Evolutionary conservation across 1,284 basidiomycete species (phyloP).

Genomic region (Irpex sp.): DNA sequence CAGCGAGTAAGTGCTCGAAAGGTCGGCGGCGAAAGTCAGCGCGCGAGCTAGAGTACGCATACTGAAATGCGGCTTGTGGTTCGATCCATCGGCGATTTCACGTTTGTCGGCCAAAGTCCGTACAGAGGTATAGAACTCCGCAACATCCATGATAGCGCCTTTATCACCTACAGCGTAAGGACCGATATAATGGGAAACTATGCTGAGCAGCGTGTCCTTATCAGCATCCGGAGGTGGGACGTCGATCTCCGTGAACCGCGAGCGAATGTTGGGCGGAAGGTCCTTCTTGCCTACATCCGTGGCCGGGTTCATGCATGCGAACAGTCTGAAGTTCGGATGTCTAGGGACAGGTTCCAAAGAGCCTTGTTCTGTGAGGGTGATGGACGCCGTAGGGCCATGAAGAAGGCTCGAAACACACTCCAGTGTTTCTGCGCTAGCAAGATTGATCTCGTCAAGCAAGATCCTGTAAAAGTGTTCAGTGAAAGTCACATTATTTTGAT

Average conservation of each 20-base stretch:
- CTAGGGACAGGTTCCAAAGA: slow-evolving; percentile 88
- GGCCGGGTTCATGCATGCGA: slow-evolving; percentile 99
- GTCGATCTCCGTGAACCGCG: slow-evolving; percentile 94
- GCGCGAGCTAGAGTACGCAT: slow-evolving; percentile 95
- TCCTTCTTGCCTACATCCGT: slow-evolving; percentile 99
- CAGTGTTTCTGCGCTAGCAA: slow-evolving; percentile 92
- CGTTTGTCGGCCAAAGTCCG: slow-evolving; percentile 78
- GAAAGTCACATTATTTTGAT: not conserved
- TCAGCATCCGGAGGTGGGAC: slow-evolving; percentile 93
- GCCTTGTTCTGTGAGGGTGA: slow-evolving; percentile 93
- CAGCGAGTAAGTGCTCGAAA: slow-evolving; percentile 75
- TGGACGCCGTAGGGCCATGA: slow-evolving; percentile 82
- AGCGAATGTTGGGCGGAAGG: slow-evolving; percentile 85
- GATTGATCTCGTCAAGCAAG: slow-evolving; percentile 94
- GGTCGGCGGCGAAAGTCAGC: slow-evolving; percentile 87
- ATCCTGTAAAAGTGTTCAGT: slow-evolving; percentile 53
- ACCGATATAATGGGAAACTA: slow-evolving; percentile 91
- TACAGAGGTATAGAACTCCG: slow-evolving; percentile 86
- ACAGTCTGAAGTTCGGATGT: slow-evolving; percentile 94
- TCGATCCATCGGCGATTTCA: slow-evolving; percentile 92
- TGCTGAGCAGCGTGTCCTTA: slow-evolving; percentile 84
- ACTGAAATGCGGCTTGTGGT: slow-evolving; percentile 94
- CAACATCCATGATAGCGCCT: slow-evolving; percentile 85
- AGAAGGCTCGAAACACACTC: slow-evolving; percentile 90
- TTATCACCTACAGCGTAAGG: slow-evolving; percentile 82